Base-by-base conservation (phyloP, 805 yeast genomes). In the Zygoascus flipseniorum region DNA sequence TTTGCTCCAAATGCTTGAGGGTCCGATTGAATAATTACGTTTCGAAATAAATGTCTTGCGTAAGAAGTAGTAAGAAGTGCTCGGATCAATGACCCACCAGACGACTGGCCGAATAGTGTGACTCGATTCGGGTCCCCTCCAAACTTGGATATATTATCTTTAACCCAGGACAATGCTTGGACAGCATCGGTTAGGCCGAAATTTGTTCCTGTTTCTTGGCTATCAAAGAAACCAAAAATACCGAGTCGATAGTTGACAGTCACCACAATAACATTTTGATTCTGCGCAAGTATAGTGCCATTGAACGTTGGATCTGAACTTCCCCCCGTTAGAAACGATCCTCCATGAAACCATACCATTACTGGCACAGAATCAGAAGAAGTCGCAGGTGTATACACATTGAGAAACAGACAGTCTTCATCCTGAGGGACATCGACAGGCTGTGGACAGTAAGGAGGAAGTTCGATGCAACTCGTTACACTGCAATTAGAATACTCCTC, bases 71-170 rank as follows among this genome's bases (percentile, higher is more conserved):
- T 48, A 43, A 59, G 39, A 19, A 62, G 52, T n/a, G 58, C 51
- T 10, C 64, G 48, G 5, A 62, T 52, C 55, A 59, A 16, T 1
- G 63, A 59, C 6, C 56, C 73, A 26, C 76, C 76, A 8, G 76
- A 74, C 44, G 67, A 59, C 56, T 69, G 69, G 8, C 76, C 76
- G 57, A 67, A 61, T n/a, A 72, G 58, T 1, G 74, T 70, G 16
- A 72, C 64, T 52, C 57, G 58, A 31, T 60, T 55, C 1, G 69
- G 64, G 52, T 72, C 62, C 26, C 76, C 76, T 13, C 75, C 75
- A 57, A 72, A 72, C 35, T 52, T 47, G 10, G 45, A 57, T 48
- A 72, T 72, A 56, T 72, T 64, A 41, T 64, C 61, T 41, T 62
- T 54, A 16, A 66, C 62, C 76, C 76, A 72, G 16, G 64, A 59